Evolutionary conservation across 2,329 filamentous ascomycete genomes (phyloP).

Genomic region (Arthrobotrys pseudoclavata): DNA sequence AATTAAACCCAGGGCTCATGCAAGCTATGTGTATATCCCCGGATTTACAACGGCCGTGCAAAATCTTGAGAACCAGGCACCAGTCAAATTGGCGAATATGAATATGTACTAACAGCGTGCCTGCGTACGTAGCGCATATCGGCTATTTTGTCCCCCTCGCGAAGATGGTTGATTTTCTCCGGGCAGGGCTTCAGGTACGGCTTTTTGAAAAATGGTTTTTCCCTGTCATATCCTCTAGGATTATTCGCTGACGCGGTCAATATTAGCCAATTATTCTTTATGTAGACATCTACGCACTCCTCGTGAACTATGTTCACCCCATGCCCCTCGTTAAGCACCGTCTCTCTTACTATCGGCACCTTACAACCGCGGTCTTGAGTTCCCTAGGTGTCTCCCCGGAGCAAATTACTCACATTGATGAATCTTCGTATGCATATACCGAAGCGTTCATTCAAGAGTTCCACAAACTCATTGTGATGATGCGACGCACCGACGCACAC

Average conservation of each 20-base stretch:
- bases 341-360: slow-evolving; percentile 43
- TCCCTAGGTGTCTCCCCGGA: slow-evolving; percentile 40
- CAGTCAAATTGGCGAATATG: neutral
- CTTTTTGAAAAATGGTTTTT: neutral
- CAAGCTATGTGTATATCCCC: neutral
- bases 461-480: slow-evolving; percentile 44
- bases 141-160: slow-evolving; percentile 53
- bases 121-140: slow-evolving; percentile 40
- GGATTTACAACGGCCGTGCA: neutral
- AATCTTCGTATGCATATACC: slow-evolving; percentile 54
- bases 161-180: slow-evolving; percentile 53
- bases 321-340: slow-evolving; percentile 39
- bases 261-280: slow-evolving; percentile 49
- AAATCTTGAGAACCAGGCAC: neutral
- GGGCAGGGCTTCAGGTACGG: slow-evolving; percentile 43
- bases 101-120: neutral
- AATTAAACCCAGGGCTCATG: neutral
- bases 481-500: slow-evolving; percentile 40
- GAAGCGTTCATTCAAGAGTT: slow-evolving; percentile 45
- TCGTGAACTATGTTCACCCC: slow-evolving; percentile 52
- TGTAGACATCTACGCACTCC: slow-evolving; percentile 53
- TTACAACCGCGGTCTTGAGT: slow-evolving; percentile 34
- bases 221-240: neutral
- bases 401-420: slow-evolving; percentile 44
- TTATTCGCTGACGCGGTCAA: neutral